Percentiles rank a stretch among this genome's conserved stretches.
Evolutionary conservation across 768 basidiomycete genomes (phyloP).

Genomic region (Dacryopinax primogenitus): DNA sequence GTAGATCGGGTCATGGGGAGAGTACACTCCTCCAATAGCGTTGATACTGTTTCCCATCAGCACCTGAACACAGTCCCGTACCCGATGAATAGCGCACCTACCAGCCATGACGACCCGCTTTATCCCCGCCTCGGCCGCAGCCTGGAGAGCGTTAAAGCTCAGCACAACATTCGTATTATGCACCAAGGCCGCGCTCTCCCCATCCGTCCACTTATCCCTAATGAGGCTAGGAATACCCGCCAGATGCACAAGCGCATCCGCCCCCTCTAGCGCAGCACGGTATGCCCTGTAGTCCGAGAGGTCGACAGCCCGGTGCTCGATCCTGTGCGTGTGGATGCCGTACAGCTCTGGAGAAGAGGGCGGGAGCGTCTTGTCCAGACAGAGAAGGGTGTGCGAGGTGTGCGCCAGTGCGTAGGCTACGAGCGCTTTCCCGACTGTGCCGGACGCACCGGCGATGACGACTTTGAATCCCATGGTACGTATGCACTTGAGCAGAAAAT

Average conservation of each 20-base stretch:
- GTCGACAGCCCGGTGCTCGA: slow-evolving; percentile 17
- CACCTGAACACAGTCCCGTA: neutral
- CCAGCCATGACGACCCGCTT: slow-evolving; percentile 16
- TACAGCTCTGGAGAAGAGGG: slow-evolving; percentile 2
- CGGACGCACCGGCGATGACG: slow-evolving; percentile 15
- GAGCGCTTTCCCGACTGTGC: slow-evolving; percentile 12
- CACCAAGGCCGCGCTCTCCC: slow-evolving; percentile 8
- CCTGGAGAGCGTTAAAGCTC: slow-evolving; percentile 14
- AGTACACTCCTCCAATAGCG: slow-evolving; percentile 16
- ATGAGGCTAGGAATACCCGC: slow-evolving; percentile 12
- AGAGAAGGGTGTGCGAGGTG: slow-evolving; percentile 14
- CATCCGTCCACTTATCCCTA: slow-evolving; percentile 7
- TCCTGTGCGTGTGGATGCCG: neutral
- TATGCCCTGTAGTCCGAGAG: slow-evolving; percentile 10
- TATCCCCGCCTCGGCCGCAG: slow-evolving; percentile 14
- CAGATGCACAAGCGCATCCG: slow-evolving; percentile 16
- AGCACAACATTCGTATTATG: slow-evolving; percentile 15
- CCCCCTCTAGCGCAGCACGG: slow-evolving; percentile 12
- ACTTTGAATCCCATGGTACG: slow-evolving; percentile 10
- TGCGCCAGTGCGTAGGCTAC: slow-evolving; percentile 9
- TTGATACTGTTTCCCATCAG: slow-evolving; percentile 12
- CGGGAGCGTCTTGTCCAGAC: slow-evolving; percentile 13
- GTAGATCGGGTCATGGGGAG: slow-evolving; percentile 5
- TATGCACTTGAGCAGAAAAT: neutral
- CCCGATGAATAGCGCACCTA: slow-evolving; percentile 7